Base-by-base conservation (phyloP, 352 stramenopile genomes). In the Pythium vanterpoolii region DNA sequence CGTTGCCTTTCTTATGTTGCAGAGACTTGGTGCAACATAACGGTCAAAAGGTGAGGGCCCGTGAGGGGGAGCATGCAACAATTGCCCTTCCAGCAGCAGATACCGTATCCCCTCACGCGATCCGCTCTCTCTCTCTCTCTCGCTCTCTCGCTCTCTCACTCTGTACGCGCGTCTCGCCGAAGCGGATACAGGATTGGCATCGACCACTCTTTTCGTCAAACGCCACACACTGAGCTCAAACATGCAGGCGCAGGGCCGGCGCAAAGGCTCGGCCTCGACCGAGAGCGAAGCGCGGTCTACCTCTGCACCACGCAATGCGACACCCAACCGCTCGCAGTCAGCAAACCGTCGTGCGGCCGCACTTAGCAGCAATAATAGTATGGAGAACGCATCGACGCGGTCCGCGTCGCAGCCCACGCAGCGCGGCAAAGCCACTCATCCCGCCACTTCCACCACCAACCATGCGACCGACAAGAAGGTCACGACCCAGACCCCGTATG, bases 401-500 rank as follows among this genome's bases (percentile, higher is more conserved):
- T 78, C 77, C 39, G 77, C 72, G 19, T 85, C 77, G 42, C 77
- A 85, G 67, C 71, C 74, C 55, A 84, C 79, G 66, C 66, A 79
- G 64, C 64, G 69, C 21, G 64, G 63, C 16, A 48, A 14, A 24
- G n/a, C 40, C 21, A 42, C 55, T n/a, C 26, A 28, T 18, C 64
- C 56, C n/a, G 38, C 36, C 19, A 47, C 24, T 4, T 28, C 31
- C 59, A 81, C 50, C 62, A 70, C 38, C 57, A 77, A 50, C 66
- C 66, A 39, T 58, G 52, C 40, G 31, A 47, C 10, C 56, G n/a
- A 39, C 26, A 69, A 28, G 54, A 36, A n/a, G 1, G 14, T 18
- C 3, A 9, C 65, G 18, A 52, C 49, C 48, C 63, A 64, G 43
- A 58, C 65, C 19, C 47, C 59, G 43, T 64, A 64, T 21, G 78